Evolutionary conservation across 495 filamentous ascomycete species (phyloP).

Genomic region (Tuber calosporum): DNA sequence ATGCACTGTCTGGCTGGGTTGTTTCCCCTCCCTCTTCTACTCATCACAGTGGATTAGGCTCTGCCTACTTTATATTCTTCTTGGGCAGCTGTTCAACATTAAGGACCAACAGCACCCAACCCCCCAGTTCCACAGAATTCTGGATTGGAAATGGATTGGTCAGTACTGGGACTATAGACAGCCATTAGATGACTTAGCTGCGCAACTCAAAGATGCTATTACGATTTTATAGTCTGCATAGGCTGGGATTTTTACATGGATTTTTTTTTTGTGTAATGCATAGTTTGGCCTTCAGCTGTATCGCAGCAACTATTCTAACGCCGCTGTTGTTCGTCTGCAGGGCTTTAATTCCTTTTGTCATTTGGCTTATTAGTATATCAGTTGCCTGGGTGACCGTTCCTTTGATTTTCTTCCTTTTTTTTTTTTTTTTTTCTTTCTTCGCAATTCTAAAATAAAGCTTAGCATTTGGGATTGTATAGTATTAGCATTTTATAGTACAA

Average conservation of each 20-base stretch:
- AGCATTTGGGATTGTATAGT: slow-evolving; percentile 1
- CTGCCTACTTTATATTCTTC: not conserved
- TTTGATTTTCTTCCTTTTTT: no score
- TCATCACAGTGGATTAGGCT: not conserved
- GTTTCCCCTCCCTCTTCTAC: not conserved
- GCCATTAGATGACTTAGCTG: not conserved
- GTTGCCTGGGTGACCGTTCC: not conserved
- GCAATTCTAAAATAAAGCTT: not conserved
- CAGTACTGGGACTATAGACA: not conserved
- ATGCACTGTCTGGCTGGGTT: not conserved
- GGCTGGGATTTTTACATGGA: slow-evolving; percentile 4
- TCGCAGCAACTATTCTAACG: slow-evolving; percentile 2
- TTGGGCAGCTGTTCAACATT: not conserved
- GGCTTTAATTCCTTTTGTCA: slow-evolving; percentile 4
- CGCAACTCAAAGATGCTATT: not conserved
- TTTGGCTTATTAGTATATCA: not conserved
- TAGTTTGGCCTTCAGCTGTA: not conserved
- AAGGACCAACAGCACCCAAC: not conserved
- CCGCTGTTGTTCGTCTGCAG: not conserved
- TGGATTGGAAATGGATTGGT: not conserved
- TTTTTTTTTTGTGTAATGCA: not conserved
- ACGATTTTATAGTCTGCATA: not conserved
- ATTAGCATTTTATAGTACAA: not conserved
- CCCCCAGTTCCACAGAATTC: not conserved
- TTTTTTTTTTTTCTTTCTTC: no score